A percentile compares a stretch with the other conserved stretches of the same genome.
These are phyloP conservation scores for Boeremia exigua DNA, from an alignment of 2,329 filamentous ascomycete species.

Conservation along the genomic window DNA sequence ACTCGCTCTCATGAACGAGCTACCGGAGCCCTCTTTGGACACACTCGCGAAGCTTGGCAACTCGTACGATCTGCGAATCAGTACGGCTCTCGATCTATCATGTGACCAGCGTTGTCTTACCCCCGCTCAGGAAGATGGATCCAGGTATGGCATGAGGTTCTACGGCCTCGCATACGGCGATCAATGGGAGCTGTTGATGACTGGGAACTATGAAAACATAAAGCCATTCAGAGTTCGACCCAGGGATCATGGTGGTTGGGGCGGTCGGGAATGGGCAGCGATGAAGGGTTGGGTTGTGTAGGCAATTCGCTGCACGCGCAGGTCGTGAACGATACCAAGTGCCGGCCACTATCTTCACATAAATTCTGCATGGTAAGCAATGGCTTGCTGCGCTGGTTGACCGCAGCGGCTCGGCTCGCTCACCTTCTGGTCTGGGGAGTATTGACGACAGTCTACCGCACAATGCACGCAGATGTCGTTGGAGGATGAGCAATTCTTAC, in stretches of 20 bases:
- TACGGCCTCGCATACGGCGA: conserved; percentile 21
- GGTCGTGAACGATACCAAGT: not conserved
- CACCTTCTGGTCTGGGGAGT: not conserved
- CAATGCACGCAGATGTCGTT: not conserved
- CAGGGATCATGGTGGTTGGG: conserved; percentile 27
- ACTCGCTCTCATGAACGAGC: conserved; percentile 10
- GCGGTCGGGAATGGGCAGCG: conserved; percentile 29
- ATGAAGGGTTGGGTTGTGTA: conserved; percentile 9
- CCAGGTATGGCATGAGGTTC: conserved; percentile 26
- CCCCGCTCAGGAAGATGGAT: conserved; percentile 23
- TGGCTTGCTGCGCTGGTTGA: not conserved
- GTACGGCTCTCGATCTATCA: not conserved
- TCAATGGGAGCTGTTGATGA: conserved; percentile 20
- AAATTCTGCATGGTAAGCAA: not conserved
- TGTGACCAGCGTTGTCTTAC: conserved; percentile 24
- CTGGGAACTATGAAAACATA: not conserved
- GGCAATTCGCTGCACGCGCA: not conserved
- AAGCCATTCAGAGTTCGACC: conserved; percentile 24
- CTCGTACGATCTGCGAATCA: not conserved
- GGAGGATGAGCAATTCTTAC: not conserved
- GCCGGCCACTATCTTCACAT: not conserved
- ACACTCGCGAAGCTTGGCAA: conserved; percentile 10
- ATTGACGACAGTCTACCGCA: not conserved
- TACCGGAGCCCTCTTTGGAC: conserved; percentile 15
- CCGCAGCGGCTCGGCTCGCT: not conserved